Percentiles rank a stretch among this genome's conserved stretches.
These are phyloP conservation scores for Globisporangium paddicum DNA, from an alignment of 352 stramenopile species.

Conservation along the genomic window DNA sequence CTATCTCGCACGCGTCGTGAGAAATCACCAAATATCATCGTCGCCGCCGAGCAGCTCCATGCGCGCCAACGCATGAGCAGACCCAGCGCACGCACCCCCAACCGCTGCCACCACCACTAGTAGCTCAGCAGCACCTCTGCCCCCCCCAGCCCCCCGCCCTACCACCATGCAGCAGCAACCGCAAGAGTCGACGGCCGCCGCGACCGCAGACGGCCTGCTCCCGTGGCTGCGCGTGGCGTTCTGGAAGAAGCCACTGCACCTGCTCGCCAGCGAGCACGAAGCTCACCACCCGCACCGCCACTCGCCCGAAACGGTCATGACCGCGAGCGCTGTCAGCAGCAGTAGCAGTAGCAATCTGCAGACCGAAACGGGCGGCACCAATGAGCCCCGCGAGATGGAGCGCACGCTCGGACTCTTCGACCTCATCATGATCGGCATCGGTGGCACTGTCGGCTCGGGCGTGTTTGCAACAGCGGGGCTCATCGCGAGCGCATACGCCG, in stretches of 20 bases:
- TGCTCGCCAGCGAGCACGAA: slow-evolving; percentile 22
- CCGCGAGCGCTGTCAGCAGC: slow-evolving; percentile 5
- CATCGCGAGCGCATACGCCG: slow-evolving; percentile 59
- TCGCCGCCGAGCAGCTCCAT: slow-evolving; percentile 1
- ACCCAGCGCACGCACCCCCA: neutral
- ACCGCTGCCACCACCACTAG: neutral
- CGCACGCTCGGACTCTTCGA: slow-evolving; percentile 88
- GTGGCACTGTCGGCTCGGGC: slow-evolving; percentile 91
- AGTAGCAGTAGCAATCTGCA: slow-evolving; percentile 10
- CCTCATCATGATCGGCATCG: slow-evolving; percentile 91
- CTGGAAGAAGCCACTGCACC: slow-evolving; percentile 67
- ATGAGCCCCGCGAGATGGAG: slow-evolving; percentile 23
- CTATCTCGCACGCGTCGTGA: too few species aligned
- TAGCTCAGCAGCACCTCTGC: neutral
- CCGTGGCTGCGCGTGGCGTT: slow-evolving; percentile 51
- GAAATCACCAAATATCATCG: neutral
- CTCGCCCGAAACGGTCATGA: slow-evolving; percentile 4
- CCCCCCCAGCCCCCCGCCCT: neutral
- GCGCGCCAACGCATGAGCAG: slow-evolving; percentile 7
- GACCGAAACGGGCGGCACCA: slow-evolving; percentile 6
- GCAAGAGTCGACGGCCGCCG: neutral
- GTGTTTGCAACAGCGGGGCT: slow-evolving; percentile 87
- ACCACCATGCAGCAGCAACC: neutral
- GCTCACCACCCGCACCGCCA: slow-evolving; percentile 6
- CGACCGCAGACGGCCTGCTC: neutral